Evolutionary conservation across 306 rosid genomes (phyloP).

Genomic region (Pterocarpus santalinus): DNA sequence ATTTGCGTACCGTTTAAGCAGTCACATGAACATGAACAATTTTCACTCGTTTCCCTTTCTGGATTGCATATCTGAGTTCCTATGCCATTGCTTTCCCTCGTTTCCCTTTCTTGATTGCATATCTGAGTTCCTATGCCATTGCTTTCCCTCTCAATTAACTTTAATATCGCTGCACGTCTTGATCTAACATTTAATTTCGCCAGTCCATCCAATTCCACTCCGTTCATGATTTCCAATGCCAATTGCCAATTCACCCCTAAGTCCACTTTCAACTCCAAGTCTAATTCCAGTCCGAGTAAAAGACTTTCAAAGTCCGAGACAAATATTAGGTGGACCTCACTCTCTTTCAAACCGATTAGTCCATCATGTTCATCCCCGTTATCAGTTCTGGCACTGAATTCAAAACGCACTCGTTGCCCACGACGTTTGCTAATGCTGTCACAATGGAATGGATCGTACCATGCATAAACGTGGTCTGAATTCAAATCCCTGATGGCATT

Average conservation of each 20-base stretch:
- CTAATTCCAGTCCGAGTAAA: too few relatives aligned
- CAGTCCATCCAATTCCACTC: not conserved
- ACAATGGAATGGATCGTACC: conserved; percentile 26
- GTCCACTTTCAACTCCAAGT: too few relatives aligned
- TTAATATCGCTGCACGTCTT: not conserved
- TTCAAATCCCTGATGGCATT: not conserved
- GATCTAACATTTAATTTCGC: not conserved
- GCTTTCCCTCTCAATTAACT: not conserved
- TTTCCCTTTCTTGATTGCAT: not conserved
- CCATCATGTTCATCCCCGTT: not conserved
- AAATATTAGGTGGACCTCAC: not conserved
- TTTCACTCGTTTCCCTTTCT: too few relatives aligned
- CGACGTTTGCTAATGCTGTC: not conserved
- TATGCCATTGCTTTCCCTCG: too few relatives aligned
- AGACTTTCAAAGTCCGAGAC: not conserved
- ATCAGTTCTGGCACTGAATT: not conserved
- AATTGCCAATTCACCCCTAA: not conserved
- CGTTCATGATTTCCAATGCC: not conserved
- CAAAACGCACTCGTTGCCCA: not conserved
- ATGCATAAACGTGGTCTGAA: conserved; percentile 5
- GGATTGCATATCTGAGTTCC: too few relatives aligned
- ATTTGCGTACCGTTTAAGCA: too few relatives aligned
- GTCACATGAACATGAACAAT: too few relatives aligned
- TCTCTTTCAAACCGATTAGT: not conserved
- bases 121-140: not conserved